Conservation (phyloP, 345 rosid species). For the Melastoma malabathricum region DNA sequence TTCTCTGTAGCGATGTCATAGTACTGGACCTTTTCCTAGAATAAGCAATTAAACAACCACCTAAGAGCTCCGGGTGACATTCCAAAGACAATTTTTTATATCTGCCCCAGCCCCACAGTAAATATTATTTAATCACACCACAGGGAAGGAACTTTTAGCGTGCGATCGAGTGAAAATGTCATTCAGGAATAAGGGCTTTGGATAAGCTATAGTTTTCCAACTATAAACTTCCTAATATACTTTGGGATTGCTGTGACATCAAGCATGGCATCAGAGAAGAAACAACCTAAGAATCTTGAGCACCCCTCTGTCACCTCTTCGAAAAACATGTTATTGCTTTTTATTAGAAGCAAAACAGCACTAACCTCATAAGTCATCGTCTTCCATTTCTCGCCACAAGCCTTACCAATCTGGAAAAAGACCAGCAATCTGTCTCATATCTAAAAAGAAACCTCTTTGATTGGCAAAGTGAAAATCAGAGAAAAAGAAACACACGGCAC, state of each 20-base stretch:
- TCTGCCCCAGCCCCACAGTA: background rate
- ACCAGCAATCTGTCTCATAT: background rate
- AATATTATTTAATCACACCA: background rate
- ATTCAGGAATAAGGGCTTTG: background rate
- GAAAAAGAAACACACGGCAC: background rate
- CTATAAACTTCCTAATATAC: too few species aligned
- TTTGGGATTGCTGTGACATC: too few species aligned
- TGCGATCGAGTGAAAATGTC: background rate
- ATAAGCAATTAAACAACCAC: conserved; percentile 2
- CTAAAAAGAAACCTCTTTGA: too few species aligned
- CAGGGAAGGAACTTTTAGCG: too few species aligned
- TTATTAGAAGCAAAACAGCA: conserved; percentile 6
- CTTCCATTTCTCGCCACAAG: conserved; percentile 96
- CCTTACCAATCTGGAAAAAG: conserved; percentile 66
- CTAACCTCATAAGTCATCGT: conserved; percentile 71
- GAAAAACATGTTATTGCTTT: background rate
- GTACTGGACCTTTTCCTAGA: conserved; percentile 83
- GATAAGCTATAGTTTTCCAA: background rate
- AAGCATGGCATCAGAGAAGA: background rate
- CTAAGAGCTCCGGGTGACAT: too few species aligned
- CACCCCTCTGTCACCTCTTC: too few species aligned
- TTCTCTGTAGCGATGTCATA: conserved; percentile 84
- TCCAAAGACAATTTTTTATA: background rate
- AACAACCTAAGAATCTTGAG: background rate
- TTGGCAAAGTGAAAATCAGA: too few species aligned